A percentile compares a stretch with the other conserved stretches of the same genome.
Conservation (phyloP, 2,329 filamentous ascomycete species). For the Leptographium galeiforme region DNA sequence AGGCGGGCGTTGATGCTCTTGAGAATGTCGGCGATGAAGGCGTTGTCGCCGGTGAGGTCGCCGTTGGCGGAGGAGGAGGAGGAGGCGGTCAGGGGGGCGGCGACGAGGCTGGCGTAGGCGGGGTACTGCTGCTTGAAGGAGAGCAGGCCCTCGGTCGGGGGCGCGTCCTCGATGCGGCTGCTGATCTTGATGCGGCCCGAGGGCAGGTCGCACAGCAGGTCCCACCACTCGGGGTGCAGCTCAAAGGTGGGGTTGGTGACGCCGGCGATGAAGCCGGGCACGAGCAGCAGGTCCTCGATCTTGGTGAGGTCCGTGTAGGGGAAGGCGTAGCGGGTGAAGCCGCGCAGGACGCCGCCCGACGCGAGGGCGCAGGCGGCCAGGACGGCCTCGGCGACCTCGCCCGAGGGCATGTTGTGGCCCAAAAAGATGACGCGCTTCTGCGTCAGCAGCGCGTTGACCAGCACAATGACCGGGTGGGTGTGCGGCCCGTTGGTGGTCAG, state of each 20-base stretch:
- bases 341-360: slow-evolving; percentile 80
- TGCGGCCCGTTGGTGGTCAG: slow-evolving; percentile 80
- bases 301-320: slow-evolving; percentile 97
- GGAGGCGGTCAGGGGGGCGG: slow-evolving; percentile 22
- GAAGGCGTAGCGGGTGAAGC: slow-evolving; percentile 92
- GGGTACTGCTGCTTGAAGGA: slow-evolving; percentile 79
- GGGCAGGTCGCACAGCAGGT: slow-evolving; percentile 83
- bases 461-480: slow-evolving; percentile 89
- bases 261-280: slow-evolving; percentile 93
- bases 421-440: slow-evolving; percentile 95
- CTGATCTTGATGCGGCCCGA: slow-evolving; percentile 92
- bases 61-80: slow-evolving; percentile 14
- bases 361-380: slow-evolving; percentile 90
- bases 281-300: slow-evolving; percentile 88
- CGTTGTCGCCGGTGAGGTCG: slow-evolving; percentile 73
- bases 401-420: slow-evolving; percentile 87
- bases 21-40: slow-evolving; percentile 79
- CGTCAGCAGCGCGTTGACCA: slow-evolving; percentile 87
- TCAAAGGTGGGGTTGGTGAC: slow-evolving; percentile 97
- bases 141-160: slow-evolving; percentile 67
- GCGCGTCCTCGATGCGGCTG: slow-evolving; percentile 67
- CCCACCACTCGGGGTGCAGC: slow-evolving; percentile 95
- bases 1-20: slow-evolving; percentile 74
- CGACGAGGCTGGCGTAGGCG: slow-evolving; percentile 35
- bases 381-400: slow-evolving; percentile 94